A percentile compares a stretch with the other conserved stretches of the same genome.
Evolutionary conservation across 192 early-diverging fungal genomes (phyloP).

Genomic region (Linnemannia elongata): DNA sequence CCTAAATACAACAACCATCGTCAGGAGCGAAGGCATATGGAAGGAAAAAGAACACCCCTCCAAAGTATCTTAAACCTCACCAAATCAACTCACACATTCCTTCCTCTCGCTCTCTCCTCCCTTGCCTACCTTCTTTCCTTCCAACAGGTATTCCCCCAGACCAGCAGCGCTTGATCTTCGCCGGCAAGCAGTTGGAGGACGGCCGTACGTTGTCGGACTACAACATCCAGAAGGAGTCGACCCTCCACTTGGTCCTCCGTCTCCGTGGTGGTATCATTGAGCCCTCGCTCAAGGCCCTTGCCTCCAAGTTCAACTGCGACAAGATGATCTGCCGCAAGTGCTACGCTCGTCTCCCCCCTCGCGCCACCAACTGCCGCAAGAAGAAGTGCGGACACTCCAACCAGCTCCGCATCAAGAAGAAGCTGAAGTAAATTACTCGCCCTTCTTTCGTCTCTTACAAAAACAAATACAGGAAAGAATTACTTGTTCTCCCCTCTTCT

Average conservation of each 20-base stretch:
- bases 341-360: slow-evolving; percentile 99
- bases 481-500: background rate
- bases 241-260: slow-evolving; percentile 96
- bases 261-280: slow-evolving; percentile 98
- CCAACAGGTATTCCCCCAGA: slow-evolving; percentile 93
- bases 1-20: too few relatives aligned
- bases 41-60: too few relatives aligned
- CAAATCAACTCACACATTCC: background rate
- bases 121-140: background rate
- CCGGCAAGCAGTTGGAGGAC: slow-evolving; percentile 99
- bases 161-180: slow-evolving; percentile 99
- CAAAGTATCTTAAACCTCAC: too few relatives aligned
- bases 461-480: background rate
- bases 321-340: slow-evolving; percentile 99
- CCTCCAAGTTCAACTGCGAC: slow-evolving; percentile 99
- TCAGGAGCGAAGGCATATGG: too few relatives aligned
- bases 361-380: slow-evolving; percentile 99
- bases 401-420: slow-evolving; percentile 99
- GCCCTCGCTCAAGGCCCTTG: slow-evolving; percentile 97
- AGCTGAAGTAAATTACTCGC: slow-evolving; percentile 83
- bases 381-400: slow-evolving; percentile 99
- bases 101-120: background rate
- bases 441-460: background rate
- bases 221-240: slow-evolving; percentile 99
- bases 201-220: slow-evolving; percentile 98